Percentiles rank a stretch among this genome's conserved stretches.
phyloP scores from a whole-genome alignment of 495 filamentous ascomycete species.

The Pyrenopolyporus hunteri region DNA sequence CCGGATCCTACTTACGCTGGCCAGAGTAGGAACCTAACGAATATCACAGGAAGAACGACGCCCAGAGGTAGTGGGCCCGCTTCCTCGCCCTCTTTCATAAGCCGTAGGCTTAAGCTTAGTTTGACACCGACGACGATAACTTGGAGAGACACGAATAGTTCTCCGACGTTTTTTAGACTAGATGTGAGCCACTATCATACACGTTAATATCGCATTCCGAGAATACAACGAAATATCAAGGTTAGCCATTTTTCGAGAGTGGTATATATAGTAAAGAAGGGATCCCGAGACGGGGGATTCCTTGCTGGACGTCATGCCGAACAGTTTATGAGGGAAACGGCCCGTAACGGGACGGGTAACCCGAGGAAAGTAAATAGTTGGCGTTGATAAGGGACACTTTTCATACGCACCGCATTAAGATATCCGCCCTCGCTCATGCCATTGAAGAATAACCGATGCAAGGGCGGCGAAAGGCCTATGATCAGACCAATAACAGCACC shows the following conservation, averaged over 20 bases:
- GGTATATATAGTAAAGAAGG: not conserved
- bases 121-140: constrained; percentile 77
- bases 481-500: constrained; percentile 66
- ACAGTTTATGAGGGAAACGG: not conserved
- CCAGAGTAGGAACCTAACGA: constrained; percentile 70
- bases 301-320: not conserved
- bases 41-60: constrained; percentile 60
- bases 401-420: constrained; percentile 29
- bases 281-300: not conserved
- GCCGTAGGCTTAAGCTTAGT: constrained; percentile 59
- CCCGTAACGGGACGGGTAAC: not conserved
- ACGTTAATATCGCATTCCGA: constrained; percentile 42
- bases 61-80: constrained; percentile 54
- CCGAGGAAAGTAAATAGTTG: not conserved
- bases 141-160: constrained; percentile 73
- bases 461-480: constrained; percentile 65
- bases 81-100: constrained; percentile 55
- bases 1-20: constrained; percentile 51
- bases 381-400: not conserved
- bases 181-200: constrained; percentile 75
- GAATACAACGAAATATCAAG: not conserved
- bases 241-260: not conserved
- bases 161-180: constrained; percentile 68
- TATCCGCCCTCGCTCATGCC: constrained; percentile 64
- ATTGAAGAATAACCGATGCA: constrained; percentile 73